Base-by-base conservation (phyloP, 371 early-diverging fungal genomes). In the Sporodiniella umbellata region DNA sequence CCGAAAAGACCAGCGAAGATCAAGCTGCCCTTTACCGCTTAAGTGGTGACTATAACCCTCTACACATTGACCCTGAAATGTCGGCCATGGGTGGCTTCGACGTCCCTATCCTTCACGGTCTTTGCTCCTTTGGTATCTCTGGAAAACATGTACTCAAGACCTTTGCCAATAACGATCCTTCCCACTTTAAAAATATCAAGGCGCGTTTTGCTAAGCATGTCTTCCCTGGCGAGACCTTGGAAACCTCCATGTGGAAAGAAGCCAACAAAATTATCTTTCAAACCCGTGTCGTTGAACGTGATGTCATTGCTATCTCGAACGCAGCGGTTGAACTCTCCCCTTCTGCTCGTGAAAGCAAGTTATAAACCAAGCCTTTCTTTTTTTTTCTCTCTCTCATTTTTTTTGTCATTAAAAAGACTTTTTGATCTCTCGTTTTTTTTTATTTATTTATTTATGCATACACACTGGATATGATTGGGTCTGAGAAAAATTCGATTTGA, bases 31-130 rank as follows among this genome's bases (percentile, higher is more conserved):
- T 98, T 39, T 98, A 98, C 80, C 92, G 98, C 30, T 72, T 95
- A 58, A 78, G 78, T 15, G 92, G 92, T 64, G 93, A 93, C 67
- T 84, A 70, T 64, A 93, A 93, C 53, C 96, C 96, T 47, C 77
- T 97, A 54, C 98, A 98, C 71, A 87, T 98, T 60, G 98, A 98
- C 64, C 96, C 98, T 17, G 70, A 78, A n/a, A 94, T 98, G 94
- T 83, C 93, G 28, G 75, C 85, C 30, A 79, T 96, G 39, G 99
- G 95, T 48, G 95, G 96, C 10, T 98, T 97, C 66, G 87, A 95
- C 21, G 86, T 88, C 1, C 99, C 99, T 4, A 98, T 98, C 56
- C 78, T 98, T 33, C 99, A 98, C 59, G 98, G 98, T 17, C 79
- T 98, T 45, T 93, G 93, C 75, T 81, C 92, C 2, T 92, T 90